Evolutionary conservation across 352 stramenopile genomes (phyloP), one percentile per base, ranked within the genome.

Genomic region (Globisporangium apiculatum): DNA sequence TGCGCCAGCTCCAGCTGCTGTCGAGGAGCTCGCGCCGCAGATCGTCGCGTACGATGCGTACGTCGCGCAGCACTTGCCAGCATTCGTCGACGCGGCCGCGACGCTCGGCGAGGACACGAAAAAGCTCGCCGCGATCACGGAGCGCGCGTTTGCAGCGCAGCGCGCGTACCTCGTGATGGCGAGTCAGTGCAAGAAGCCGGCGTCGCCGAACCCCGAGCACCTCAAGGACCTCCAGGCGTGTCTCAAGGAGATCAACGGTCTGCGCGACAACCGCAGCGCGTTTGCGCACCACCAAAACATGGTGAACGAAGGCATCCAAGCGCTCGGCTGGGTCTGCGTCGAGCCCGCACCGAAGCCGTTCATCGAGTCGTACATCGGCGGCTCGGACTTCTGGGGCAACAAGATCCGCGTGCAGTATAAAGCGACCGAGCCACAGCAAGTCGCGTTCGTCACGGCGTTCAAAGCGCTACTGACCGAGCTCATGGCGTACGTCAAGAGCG

Each of bases 391-490:
- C 73, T 99, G 95, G 91, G 91, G 91, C 49, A 99, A 99, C 78
- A 98, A 98, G 69, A 98, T 99, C 71, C 81, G 96, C 53, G 96
- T 98, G 70, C 86, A 98, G 68, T 98, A 89, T 78, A 98, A 98
- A 65, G 96, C 94, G 40, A 86, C 89, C 55, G 85, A 94, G 45
- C 75, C 88, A 4, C 79, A 93, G 46, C 94, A 98, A 50, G 83
- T 98, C 54, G 82, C 79, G 18, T 99, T 98, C 64, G 97, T 97
- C 56, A 83, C 97, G 72, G 72, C 76, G 8, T 94, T 99, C 61
- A 99, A 98, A 74, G 78, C 65, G 38, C 63, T 98, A 40, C 61
- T 98, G 6, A 72, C 77, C 10, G 89, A 96, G 65, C 84, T 99
- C 55, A 89, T 95, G 65, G 73, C 64, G 11, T 98, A 98, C 73